These are phyloP conservation scores for Kuraishia molischiana DNA, from an alignment of 805 yeast genomes.

Conservation along the genomic window DNA sequence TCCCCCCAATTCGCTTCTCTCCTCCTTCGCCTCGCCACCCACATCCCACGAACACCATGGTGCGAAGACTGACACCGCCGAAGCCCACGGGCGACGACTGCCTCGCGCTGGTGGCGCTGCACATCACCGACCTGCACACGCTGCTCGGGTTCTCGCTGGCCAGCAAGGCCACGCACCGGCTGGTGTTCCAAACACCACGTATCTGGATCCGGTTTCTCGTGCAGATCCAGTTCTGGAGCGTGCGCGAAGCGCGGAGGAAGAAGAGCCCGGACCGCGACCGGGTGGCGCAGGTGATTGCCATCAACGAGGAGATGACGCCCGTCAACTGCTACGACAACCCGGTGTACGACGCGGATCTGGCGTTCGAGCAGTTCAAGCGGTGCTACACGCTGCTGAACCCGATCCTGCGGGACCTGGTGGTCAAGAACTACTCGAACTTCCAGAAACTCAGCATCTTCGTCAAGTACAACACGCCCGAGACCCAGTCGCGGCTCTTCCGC, in stretches of 20 bases:
- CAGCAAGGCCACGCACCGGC: neutral
- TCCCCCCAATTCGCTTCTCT: too few species aligned
- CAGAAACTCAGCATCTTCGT: constrained; percentile 19
- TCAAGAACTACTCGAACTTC: constrained; percentile 22
- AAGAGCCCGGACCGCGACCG: neutral
- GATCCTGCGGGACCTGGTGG: constrained; percentile 17
- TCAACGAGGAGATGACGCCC: constrained; percentile 1
- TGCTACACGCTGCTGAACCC: constrained; percentile 20
- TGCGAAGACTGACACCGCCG: too few species aligned
- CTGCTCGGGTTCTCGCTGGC: neutral
- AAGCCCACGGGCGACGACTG: too few species aligned
- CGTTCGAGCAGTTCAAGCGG: constrained; percentile 10
- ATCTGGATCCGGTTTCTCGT: neutral
- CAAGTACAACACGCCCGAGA: constrained; percentile 17
- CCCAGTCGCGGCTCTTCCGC: constrained; percentile 20
- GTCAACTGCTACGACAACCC: constrained; percentile 1
- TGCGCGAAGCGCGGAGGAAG: neutral
- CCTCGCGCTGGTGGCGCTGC: constrained; percentile 1
- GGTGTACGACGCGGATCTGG: neutral
- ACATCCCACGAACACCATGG: too few species aligned
- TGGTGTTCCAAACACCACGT: neutral
- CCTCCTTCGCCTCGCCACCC: too few species aligned
- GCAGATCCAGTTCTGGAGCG: neutral
- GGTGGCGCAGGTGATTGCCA: neutral
- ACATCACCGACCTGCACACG: neutral